Conservation (phyloP, 108 stramenopile genomes). For the Tribonema minus region DNA sequence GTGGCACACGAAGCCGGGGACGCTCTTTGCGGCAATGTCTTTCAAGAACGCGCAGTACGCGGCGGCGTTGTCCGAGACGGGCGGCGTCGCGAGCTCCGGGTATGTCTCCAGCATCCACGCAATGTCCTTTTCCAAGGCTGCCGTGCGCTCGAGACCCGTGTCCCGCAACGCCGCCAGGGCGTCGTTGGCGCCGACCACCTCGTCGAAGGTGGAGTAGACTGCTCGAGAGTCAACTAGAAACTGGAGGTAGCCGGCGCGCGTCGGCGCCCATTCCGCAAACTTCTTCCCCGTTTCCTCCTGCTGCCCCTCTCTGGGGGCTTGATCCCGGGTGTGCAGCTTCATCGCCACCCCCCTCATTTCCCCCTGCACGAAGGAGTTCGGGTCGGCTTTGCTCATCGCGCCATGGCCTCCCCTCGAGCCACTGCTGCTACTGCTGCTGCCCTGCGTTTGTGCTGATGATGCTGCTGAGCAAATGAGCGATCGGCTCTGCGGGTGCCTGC, state of each 20-base stretch:
- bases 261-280: constrained; percentile 20
- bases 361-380: constrained; percentile 64
- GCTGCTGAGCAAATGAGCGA: too few species aligned
- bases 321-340: constrained; percentile 77
- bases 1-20: constrained; percentile 86
- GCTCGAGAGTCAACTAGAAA: constrained; percentile 27
- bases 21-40: constrained; percentile 6
- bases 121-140: constrained; percentile 72
- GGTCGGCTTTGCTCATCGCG: neutral
- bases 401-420: too few species aligned
- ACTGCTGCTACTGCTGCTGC: too few species aligned
- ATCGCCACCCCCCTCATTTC: constrained; percentile 83
- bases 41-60: constrained; percentile 38
- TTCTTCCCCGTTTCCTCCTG: constrained; percentile 48
- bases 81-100: constrained; percentile 35
- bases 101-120: constrained; percentile 70
- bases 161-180: constrained; percentile 60
- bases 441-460: too few species aligned
- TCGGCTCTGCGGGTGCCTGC: too few species aligned
- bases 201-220: constrained; percentile 75
- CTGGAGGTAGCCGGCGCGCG: constrained; percentile 20
- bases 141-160: constrained; percentile 76
- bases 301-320: constrained; percentile 80
- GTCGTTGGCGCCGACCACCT: constrained; percentile 61
- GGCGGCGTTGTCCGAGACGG: neutral